phyloP scores from a whole-genome alignment of 2,329 filamentous ascomycete species.

The Colletotrichum tofieldiae region DNA sequence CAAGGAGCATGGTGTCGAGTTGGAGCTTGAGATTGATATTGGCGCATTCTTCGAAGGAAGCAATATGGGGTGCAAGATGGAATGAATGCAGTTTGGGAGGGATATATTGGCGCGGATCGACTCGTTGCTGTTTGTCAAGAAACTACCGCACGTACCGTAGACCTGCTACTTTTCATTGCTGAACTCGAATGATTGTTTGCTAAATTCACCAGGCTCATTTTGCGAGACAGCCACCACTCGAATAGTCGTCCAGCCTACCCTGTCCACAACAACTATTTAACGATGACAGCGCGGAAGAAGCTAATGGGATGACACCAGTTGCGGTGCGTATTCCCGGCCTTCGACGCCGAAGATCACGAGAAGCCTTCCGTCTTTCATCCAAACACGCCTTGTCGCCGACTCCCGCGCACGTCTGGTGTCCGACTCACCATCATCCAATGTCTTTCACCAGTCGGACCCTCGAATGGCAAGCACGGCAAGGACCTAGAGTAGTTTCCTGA shows the following conservation, averaged over 20 bases:
- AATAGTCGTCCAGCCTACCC: neutral
- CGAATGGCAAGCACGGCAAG: neutral
- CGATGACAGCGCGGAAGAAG: neutral
- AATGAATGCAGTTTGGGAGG: neutral
- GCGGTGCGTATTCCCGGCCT: neutral
- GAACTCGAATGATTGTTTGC: neutral
- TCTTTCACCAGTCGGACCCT: neutral
- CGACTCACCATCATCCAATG: neutral
- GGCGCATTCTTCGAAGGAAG: conserved; percentile 7
- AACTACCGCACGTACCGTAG: neutral
- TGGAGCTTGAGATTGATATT: conserved; percentile 42
- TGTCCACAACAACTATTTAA: neutral
- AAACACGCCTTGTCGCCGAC: neutral
- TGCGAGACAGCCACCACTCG: neutral
- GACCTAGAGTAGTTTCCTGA: neutral
- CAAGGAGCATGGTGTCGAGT: conserved; percentile 10
- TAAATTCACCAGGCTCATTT: neutral
- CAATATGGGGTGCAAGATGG: conserved; percentile 2
- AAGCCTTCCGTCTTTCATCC: neutral
- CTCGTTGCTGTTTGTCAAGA: neutral
- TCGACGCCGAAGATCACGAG: neutral
- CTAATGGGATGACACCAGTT: neutral
- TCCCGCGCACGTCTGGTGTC: neutral
- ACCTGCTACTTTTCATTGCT: neutral
- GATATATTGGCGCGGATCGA: neutral